Conservation (phyloP, 2,329 filamentous ascomycete species). For the Aspergillus carbonarius region DNA sequence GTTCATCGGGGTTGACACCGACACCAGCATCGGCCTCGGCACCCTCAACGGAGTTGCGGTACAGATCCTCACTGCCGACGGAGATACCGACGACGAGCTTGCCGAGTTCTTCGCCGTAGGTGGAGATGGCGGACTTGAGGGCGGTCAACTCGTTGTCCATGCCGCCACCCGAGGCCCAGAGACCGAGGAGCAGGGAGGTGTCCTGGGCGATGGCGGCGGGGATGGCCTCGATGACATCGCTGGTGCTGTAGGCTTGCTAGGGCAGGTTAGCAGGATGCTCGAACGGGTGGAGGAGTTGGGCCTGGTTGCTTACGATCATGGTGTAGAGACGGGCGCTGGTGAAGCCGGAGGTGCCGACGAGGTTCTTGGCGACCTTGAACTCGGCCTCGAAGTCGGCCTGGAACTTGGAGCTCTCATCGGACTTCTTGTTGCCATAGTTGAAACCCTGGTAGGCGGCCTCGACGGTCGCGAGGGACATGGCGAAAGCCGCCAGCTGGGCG, state of each 20-base stretch:
- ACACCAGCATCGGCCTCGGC: constrained; percentile 61
- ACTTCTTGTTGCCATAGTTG: constrained; percentile 48
- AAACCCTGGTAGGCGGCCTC: constrained; percentile 46
- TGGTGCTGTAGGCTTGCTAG: constrained; percentile 55
- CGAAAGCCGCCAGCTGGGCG: constrained; percentile 34
- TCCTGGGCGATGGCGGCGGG: constrained; percentile 79
- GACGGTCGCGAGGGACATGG: constrained; percentile 33
- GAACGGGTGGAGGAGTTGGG: too few species aligned
- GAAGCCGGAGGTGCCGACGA: constrained; percentile 41
- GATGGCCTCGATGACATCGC: constrained; percentile 68
- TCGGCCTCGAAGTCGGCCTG: constrained; percentile 46
- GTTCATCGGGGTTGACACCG: constrained; percentile 61
- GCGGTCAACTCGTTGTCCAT: constrained; percentile 74
- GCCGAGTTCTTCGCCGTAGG: constrained; percentile 65
- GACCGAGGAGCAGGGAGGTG: constrained; percentile 74
- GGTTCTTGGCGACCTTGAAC: constrained; percentile 45
- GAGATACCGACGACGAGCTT: constrained; percentile 72
- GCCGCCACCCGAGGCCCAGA: constrained; percentile 75
- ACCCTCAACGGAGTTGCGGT: constrained; percentile 72
- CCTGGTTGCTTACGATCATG: constrained; percentile 50
- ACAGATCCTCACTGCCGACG: constrained; percentile 82
- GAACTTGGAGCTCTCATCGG: constrained; percentile 41
- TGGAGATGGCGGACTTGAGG: constrained; percentile 65
- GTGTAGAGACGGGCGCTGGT: constrained; percentile 58
- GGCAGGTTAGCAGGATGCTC: constrained; percentile 5